A percentile compares a stretch with the other conserved stretches of the same genome.
phyloP scores from a whole-genome alignment of 1,139 yeast species.

The Suhomyces coccinellae region DNA sequence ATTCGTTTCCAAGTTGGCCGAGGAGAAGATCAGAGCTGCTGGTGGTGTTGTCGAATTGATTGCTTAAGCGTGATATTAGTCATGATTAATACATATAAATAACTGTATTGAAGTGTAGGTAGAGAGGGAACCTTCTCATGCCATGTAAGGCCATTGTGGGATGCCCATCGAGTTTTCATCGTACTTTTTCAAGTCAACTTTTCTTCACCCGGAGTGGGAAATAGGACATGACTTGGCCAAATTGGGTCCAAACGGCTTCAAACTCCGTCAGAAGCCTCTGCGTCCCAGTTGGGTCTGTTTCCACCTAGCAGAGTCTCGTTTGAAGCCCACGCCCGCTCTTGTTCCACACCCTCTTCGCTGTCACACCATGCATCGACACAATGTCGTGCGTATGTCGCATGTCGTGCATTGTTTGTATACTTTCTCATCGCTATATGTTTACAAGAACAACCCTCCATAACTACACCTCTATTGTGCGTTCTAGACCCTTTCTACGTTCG shows the following conservation, averaged over 20 bases:
- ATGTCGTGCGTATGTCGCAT: slow-evolving; percentile 1
- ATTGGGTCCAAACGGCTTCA: too few relatives aligned
- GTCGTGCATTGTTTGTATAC: not conserved
- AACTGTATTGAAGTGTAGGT: slow-evolving; percentile 9
- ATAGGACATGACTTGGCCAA: too few relatives aligned
- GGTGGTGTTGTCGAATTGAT: slow-evolving; percentile 99
- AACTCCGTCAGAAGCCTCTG: too few relatives aligned
- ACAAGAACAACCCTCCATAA: not conserved
- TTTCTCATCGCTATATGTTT: slow-evolving; percentile 3
- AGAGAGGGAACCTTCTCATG: not conserved
- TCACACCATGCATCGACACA: not conserved
- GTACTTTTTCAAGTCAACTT: too few relatives aligned
- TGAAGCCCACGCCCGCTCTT: too few relatives aligned
- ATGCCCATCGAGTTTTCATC: too few relatives aligned
- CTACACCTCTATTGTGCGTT: not conserved
- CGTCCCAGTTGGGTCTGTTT: too few relatives aligned
- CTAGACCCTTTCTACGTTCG: not conserved
- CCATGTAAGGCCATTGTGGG: too few relatives aligned
- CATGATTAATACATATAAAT: slow-evolving; percentile 18
- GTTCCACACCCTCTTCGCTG: not conserved
- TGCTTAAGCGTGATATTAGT: slow-evolving; percentile 59
- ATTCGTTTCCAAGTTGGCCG: slow-evolving; percentile 98
- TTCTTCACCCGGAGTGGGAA: not conserved
- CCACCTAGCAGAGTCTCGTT: too few relatives aligned
- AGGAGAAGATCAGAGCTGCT: slow-evolving; percentile 99